Evolutionary conservation across 768 basidiomycete genomes (phyloP).

Genomic region (Boletales sp.): DNA sequence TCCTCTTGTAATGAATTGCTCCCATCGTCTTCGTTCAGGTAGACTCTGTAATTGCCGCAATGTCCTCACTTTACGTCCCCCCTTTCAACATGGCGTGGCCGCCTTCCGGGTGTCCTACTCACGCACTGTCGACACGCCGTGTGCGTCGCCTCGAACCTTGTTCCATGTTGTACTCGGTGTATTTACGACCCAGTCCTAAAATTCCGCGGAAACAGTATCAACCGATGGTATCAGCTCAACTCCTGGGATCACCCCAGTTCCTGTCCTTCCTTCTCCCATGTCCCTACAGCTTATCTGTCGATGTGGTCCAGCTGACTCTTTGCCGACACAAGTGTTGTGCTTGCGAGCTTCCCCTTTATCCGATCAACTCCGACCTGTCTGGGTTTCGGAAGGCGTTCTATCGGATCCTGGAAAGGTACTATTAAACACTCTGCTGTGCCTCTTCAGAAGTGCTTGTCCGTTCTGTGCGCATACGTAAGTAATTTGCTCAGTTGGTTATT

Average conservation of each 20-base stretch:
- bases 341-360: background rate
- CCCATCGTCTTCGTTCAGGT: slow-evolving; percentile 1
- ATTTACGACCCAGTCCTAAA: background rate
- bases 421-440: slow-evolving; percentile 5
- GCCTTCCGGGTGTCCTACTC: slow-evolving; percentile 9
- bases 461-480: slow-evolving; percentile 6
- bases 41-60: slow-evolving; percentile 4
- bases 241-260: slow-evolving; percentile 3
- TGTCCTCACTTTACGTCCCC: slow-evolving; percentile 11
- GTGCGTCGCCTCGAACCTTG: slow-evolving; percentile 12
- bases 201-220: slow-evolving; percentile 15
- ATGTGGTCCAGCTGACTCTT: no score
- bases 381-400: background rate
- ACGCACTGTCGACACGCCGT: slow-evolving; percentile 11
- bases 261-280: background rate
- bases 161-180: slow-evolving; percentile 3
- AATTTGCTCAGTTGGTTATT: slow-evolving; percentile 1
- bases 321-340: background rate
- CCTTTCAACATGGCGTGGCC: slow-evolving; percentile 4
- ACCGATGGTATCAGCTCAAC: slow-evolving; percentile 5
- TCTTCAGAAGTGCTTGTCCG: background rate
- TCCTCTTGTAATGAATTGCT: slow-evolving; percentile 12
- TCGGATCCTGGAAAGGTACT: no score
- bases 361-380: background rate
- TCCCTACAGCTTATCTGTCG: no score